Evolutionary conservation across 495 filamentous ascomycete species (phyloP), one percentile per base, ranked within the genome.

Genomic region (Elasticomyces elasticus): DNA sequence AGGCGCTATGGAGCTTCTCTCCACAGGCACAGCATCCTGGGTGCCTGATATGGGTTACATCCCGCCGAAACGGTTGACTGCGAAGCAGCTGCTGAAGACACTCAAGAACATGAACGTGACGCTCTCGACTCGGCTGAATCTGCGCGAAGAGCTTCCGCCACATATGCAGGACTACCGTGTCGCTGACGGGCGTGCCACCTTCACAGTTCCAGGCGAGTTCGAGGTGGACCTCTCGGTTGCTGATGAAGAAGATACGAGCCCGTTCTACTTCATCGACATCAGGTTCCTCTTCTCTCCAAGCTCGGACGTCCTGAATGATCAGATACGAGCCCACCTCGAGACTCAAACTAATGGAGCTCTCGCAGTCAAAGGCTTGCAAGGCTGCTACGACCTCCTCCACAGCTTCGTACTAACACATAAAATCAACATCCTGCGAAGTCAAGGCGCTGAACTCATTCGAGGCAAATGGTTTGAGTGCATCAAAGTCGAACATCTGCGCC

Each of bases 251-350:
- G 79, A 79, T 13, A 70, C 76, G 26, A 84, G 81, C 9, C 91
- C 90, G 64, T 88, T 94, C 64, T 95, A 81, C 69, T 95, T 96
- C 63, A 83, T 97, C 56, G 90, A 96, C 62, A 84, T 95, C 56
- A 80, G 89, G 48, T 88, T 94, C 57, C 69, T 82, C 24, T 98
- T 94, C 67, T 73, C 71, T 15, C 92, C 92, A 7, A 76, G 75
- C 2, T 69, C 76, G 0, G 75, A 79, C 20, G 64, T 89, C 10
- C 75, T 83, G 0, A 75, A 76, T 10, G 70, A 76, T 13, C 69
- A 71, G 30, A 57, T 91, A 24, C 76, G 81, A 47, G 68, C 72
- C 27, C 73, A 79, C 42, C 68, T 97, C 31, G 87, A 95, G 63
- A 60, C 53, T 30, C 82, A 77, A 58, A 75, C 86, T 30, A 95